Percentiles rank a stretch among this genome's conserved stretches.
These are phyloP conservation scores for Pestalotiopsis sp. DNA, from an alignment of 2,329 filamentous ascomycete species.

Conservation along the genomic window DNA sequence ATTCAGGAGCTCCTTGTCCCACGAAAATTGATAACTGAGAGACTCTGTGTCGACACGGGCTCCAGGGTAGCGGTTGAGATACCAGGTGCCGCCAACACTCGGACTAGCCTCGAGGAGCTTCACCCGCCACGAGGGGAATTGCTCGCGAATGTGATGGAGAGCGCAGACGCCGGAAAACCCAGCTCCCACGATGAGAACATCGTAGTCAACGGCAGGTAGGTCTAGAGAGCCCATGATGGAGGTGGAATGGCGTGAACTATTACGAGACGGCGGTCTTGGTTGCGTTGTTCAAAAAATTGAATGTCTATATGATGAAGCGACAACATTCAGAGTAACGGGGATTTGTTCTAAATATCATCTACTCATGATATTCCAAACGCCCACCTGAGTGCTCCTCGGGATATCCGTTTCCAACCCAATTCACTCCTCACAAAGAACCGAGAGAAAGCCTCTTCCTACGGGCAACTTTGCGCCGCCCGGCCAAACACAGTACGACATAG, in stretches of 20 bases:
- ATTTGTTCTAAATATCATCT: background rate
- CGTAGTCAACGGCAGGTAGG: background rate
- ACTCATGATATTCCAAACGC: background rate
- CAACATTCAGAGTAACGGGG: background rate
- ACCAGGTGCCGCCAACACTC: constrained; percentile 13
- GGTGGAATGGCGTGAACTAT: background rate
- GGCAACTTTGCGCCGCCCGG: background rate
- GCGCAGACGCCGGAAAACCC: constrained; percentile 14
- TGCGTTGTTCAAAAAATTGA: background rate
- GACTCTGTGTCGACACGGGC: constrained; percentile 14
- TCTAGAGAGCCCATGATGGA: constrained; percentile 12
- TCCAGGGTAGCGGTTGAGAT: constrained; percentile 13
- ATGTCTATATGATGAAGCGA: background rate
- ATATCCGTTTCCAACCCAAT: background rate
- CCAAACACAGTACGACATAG: background rate
- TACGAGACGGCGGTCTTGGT: background rate
- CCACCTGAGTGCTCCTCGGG: background rate
- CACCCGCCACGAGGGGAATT: constrained; percentile 9
- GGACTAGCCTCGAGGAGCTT: constrained; percentile 12
- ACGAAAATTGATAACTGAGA: constrained; percentile 12
- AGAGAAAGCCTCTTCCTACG: background rate
- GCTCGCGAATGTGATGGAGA: constrained; percentile 14
- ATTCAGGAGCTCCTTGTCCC: constrained; percentile 10
- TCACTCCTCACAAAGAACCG: background rate
- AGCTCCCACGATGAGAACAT: constrained; percentile 14